Evolutionary conservation across 257 asterid genomes (phyloP).

Genomic region (Fraxinus americana): DNA sequence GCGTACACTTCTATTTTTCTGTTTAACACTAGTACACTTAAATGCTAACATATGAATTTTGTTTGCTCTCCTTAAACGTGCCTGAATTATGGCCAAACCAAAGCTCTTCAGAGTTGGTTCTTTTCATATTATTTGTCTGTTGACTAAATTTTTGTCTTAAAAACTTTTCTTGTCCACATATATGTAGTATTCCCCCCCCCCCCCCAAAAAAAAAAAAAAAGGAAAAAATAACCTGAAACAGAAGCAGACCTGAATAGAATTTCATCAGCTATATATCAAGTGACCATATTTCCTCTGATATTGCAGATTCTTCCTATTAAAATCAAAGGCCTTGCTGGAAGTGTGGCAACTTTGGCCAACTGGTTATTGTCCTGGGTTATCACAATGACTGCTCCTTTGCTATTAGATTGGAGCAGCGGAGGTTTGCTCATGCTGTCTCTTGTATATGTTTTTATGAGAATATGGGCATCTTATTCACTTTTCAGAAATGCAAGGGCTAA

Average conservation of each 20-base stretch:
- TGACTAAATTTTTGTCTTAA: too few relatives aligned
- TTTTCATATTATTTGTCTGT: too few relatives aligned
- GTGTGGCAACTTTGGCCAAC: constrained; percentile 52
- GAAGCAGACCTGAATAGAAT: background rate
- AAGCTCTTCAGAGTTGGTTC: too few relatives aligned
- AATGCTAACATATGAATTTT: too few relatives aligned
- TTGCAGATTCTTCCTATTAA: constrained; percentile 71
- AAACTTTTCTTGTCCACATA: too few relatives aligned
- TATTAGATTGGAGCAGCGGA: constrained; percentile 67
- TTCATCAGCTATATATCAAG: background rate
- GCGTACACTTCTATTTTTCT: too few relatives aligned
- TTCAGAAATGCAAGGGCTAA: background rate
- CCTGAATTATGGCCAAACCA: too few relatives aligned
- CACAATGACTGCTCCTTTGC: constrained; percentile 59
- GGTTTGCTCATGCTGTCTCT: constrained; percentile 37
- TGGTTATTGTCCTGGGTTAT: constrained; percentile 61
- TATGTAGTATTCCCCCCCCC: too few relatives aligned
- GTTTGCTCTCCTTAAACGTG: too few relatives aligned
- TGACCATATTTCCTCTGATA: constrained; percentile 14
- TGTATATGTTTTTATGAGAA: background rate
- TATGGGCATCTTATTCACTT: background rate
- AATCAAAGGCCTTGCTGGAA: constrained; percentile 70
- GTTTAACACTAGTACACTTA: too few relatives aligned
- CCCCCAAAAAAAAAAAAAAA: too few relatives aligned
- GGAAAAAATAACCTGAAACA: too few relatives aligned